These are phyloP conservation scores for Termitomyces heimii DNA, from an alignment of 768 basidiomycete species.

Conservation along the genomic window DNA sequence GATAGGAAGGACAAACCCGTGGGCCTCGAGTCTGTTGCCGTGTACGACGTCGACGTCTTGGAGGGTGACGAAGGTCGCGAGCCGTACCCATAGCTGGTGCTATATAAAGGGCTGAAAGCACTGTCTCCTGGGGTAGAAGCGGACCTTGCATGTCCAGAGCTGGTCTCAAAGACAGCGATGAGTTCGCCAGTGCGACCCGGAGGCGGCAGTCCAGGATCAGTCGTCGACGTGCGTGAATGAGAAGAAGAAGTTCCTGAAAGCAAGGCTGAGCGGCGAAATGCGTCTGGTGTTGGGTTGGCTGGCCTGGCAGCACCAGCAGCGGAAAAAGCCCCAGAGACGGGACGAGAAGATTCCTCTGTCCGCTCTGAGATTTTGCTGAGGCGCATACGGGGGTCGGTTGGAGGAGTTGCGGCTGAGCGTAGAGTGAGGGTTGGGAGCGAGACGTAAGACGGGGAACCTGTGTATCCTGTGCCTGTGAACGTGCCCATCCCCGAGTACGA, in stretches of 20 bases:
- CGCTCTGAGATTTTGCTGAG: conserved; percentile 77
- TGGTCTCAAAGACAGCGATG: conserved; percentile 65
- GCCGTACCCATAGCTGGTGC: conserved; percentile 27
- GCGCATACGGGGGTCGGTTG: conserved; percentile 33
- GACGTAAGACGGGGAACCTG: conserved; percentile 41
- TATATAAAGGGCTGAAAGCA: conserved; percentile 30
- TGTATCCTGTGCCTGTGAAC: conserved; percentile 31
- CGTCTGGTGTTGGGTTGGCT: conserved; percentile 37
- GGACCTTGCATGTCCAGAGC: conserved; percentile 45
- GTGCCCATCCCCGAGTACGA: conserved; percentile 26
- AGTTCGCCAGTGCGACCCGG: conserved; percentile 63
- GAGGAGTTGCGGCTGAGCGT: conserved; percentile 26
- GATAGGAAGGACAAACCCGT: conserved; percentile 41
- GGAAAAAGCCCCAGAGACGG: conserved; percentile 38
- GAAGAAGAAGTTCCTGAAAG: conserved; percentile 28
- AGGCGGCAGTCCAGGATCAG: conserved; percentile 49
- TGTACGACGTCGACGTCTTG: conserved; percentile 35
- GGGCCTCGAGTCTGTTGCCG: conserved; percentile 24
- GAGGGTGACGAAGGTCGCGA: conserved; percentile 43
- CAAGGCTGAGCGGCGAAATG: conserved; percentile 39
- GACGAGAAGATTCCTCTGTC: conserved; percentile 69
- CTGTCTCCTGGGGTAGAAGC: conserved; percentile 44
- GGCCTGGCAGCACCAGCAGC: conserved; percentile 29
- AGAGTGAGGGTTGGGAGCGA: conserved; percentile 34
- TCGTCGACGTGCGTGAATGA: conserved; percentile 56